Evolutionary conservation across 495 filamentous ascomycete genomes (phyloP), one percentile per base, ranked within the genome.

Genomic region (Penicillium chermesinum): DNA sequence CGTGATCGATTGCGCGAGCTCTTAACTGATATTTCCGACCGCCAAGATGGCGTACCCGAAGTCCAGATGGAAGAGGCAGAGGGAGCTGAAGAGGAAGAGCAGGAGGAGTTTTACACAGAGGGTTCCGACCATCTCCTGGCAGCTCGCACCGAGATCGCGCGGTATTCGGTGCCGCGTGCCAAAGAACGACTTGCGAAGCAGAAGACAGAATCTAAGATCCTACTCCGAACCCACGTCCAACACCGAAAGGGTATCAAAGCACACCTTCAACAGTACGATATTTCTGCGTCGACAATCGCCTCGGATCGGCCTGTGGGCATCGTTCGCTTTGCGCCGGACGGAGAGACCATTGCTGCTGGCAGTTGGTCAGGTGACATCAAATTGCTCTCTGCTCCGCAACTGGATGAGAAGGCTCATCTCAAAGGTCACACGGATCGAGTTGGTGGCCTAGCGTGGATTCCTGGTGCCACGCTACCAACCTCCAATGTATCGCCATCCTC

Each of bases 21-120:
- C 0, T 72, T 97, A 34, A 84, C 84, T 2, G 78, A 80, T 27
- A 72, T 87, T 49, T 80, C 81, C n/a, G 89, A 94, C 53, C 18
- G 55, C 10, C 80, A 76, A 33, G 74, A 78, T 8, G 73, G 75
- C 5, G 83, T 80, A 53, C 77, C 72, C 6, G 90, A 95, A 60
- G 68, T 78, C 33, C 71, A 75, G 10, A 85, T 88, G 75, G 79
- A 79, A 46, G 70, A 60, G 3, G 44, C 58, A 36, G 72, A 60
- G 7, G 71, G 64, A 20, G 78, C 74, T n/a, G 79, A 77, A 22
- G 81, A 65, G 4, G 86, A 90, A 38, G 83, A 89, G 55, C 88
- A 96, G 53, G 93, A 96, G 62, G 93, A 98, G 54, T 97, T 96
- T 62, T 99, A 96, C 62, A 96, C 91, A 0, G 78, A 84, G 41